Base-by-base conservation (phyloP, 306 rosid genomes). In the Vicia sativa region DNA sequence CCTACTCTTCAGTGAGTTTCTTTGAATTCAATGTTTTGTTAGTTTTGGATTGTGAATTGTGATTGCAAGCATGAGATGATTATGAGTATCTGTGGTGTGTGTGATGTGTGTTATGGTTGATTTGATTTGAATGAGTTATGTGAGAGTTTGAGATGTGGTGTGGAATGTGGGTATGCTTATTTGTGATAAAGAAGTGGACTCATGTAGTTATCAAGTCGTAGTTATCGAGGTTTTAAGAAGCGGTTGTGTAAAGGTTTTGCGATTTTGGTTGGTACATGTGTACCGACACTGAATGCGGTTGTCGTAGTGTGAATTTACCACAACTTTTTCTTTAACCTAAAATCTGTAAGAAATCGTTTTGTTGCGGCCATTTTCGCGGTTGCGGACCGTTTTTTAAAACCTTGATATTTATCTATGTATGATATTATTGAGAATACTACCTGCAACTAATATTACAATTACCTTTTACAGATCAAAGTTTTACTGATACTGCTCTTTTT, bases 1-100 rank as follows among this genome's bases (percentile, higher is more conserved):
- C 96, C 97, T 53, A 92, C 95, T 62, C 92, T 92, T 11, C 96
- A 87, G 97, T 92, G 89, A 85, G 97, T 89, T 55, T 38, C 25
- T 64, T 41, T 71, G 28, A 49, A 10, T 37, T 57, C 5, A 37
- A 56, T 67, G 71, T 46, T 63, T 56, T 50, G 39, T 67, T 10
- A 7, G 19, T 2, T 21, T 14, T 78, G 14, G 55, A 48, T 50
- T 52, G 62, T 70, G 46, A 64, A 48, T 50, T 52, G 62, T 70
- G 46, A 64, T 64, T 64, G 41, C 59, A 19, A 74, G 39, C 42
- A 16, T 48, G 63, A 42, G 61, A 54, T 1, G 67, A 43, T 18
- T 54, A 53, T 13, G 60, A 29, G 15, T 41, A 18, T 42, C 12
- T 23, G 3, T 73, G 45, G 1, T 41, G 67, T 29, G 67, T 29